These are phyloP conservation scores for Dalbergia cochinchinensis DNA, from an alignment of 306 rosid genomes.

Conservation along the genomic window DNA sequence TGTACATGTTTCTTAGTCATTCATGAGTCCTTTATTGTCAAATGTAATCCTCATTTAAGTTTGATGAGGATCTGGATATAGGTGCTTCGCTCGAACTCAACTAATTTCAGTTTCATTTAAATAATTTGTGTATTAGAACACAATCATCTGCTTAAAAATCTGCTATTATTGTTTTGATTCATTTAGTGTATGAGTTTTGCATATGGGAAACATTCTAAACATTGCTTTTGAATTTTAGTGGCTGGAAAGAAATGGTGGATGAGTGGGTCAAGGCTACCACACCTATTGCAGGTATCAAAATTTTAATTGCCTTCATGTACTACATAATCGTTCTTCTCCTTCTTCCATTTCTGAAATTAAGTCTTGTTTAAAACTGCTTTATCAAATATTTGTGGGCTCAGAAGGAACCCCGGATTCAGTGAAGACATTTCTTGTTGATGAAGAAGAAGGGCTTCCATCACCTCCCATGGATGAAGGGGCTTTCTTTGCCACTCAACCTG, in stretches of 20 bases:
- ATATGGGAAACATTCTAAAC: conserved; percentile 31
- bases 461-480: conserved; percentile 92
- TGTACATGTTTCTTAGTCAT: conserved; percentile 15
- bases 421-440: conserved; percentile 66
- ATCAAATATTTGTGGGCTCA: conserved; percentile 47
- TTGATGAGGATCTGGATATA: conserved; percentile 15
- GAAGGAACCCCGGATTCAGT: conserved; percentile 80
- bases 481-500: conserved; percentile 67
- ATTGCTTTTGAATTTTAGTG: conserved; percentile 55
- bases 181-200: neutral
- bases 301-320: conserved; percentile 19
- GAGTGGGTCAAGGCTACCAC: conserved; percentile 72
- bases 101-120: neutral
- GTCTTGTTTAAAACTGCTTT: conserved; percentile 17
- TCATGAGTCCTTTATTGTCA: neutral
- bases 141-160: neutral
- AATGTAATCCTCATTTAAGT: neutral
- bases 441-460: conserved; percentile 92
- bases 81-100: neutral
- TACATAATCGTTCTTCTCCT: neutral
- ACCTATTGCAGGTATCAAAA: conserved; percentile 54
- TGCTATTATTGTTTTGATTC: conserved; percentile 15
- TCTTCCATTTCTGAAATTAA: neutral
- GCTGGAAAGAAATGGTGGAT: conserved; percentile 83
- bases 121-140: neutral